Percentiles rank a stretch among this genome's conserved stretches.
phyloP scores from a whole-genome alignment of 2,329 filamentous ascomycete species.

The Coniosporium tulheliwenetii region DNA sequence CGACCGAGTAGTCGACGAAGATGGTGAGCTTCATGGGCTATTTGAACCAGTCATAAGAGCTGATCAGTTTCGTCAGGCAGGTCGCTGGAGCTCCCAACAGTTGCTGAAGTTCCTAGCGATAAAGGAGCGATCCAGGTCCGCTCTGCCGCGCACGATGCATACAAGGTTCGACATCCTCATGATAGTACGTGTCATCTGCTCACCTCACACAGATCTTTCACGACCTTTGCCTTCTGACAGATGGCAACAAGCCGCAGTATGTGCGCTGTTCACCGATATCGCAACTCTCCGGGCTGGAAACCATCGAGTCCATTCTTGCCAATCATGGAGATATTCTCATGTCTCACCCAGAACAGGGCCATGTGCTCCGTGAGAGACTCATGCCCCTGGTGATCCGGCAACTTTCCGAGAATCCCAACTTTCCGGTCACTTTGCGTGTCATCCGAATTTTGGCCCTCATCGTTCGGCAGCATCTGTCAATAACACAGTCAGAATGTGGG shows the following conservation, averaged over 20 bases:
- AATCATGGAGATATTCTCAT: slow-evolving; percentile 74
- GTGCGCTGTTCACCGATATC: slow-evolving; percentile 64
- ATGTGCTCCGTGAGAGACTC: slow-evolving; percentile 60
- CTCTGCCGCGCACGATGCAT: slow-evolving; percentile 71
- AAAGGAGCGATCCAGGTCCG: slow-evolving; percentile 51
- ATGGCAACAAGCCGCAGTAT: slow-evolving; percentile 70
- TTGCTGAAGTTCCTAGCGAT: slow-evolving; percentile 52
- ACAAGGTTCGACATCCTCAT: slow-evolving; percentile 38
- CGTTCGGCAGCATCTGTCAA: slow-evolving; percentile 59
- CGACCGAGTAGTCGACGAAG: slow-evolving; percentile 74
- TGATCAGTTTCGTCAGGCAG: slow-evolving; percentile 8
- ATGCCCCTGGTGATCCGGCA: slow-evolving; percentile 72
- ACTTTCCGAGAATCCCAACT: slow-evolving; percentile 62
- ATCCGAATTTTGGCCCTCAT: slow-evolving; percentile 72
- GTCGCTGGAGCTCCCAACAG: slow-evolving; percentile 37
- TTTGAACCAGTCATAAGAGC: too few species aligned
- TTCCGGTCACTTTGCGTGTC: slow-evolving; percentile 68
- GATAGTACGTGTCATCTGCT: neutral
- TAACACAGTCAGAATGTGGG: slow-evolving; percentile 65
- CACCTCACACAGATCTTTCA: slow-evolving; percentile 51
- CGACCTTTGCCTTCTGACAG: slow-evolving; percentile 76
- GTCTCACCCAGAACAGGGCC: slow-evolving; percentile 62
- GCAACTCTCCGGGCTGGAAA: slow-evolving; percentile 71
- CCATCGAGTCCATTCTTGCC: slow-evolving; percentile 79
- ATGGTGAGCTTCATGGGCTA: slow-evolving; percentile 38